phyloP scores from a whole-genome alignment of 2,329 filamentous ascomycete genomes.

The Scedosporium boydii region DNA sequence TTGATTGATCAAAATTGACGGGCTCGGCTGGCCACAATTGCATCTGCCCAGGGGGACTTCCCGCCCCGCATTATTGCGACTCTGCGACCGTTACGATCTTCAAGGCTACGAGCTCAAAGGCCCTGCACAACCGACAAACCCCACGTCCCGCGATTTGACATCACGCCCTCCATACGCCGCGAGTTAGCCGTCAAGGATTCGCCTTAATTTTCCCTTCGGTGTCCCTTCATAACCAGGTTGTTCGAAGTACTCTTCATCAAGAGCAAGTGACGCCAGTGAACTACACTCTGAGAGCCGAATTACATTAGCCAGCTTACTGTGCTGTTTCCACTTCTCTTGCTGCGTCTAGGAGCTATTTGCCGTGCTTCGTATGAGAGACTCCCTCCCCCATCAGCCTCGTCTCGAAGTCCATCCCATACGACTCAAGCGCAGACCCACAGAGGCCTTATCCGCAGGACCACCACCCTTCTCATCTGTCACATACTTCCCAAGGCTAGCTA shows the following conservation, averaged over 20 bases:
- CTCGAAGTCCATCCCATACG: no score
- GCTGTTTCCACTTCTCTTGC: neutral
- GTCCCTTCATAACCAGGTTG: neutral
- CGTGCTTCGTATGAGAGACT: neutral
- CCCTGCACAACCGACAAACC: neutral
- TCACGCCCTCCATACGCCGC: neutral
- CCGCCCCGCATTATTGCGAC: neutral
- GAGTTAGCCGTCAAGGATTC: neutral
- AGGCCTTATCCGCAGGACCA: no score
- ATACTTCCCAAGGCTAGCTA: no score
- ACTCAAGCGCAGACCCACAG: no score
- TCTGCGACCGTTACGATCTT: conserved; percentile 9
- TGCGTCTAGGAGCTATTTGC: neutral
- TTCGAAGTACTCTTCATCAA: neutral
- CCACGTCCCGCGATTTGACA: neutral
- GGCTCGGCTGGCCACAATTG: neutral
- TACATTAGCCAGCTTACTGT: neutral
- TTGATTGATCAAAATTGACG: no score
- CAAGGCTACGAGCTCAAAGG: neutral
- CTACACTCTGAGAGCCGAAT: neutral
- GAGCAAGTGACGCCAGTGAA: neutral
- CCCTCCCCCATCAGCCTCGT: neutral
- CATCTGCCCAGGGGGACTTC: neutral
- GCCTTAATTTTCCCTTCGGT: neutral
- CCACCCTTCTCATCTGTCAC: no score